These are phyloP conservation scores for Citrus unshiu DNA, from an alignment of 345 rosid species.

Conservation along the genomic window DNA sequence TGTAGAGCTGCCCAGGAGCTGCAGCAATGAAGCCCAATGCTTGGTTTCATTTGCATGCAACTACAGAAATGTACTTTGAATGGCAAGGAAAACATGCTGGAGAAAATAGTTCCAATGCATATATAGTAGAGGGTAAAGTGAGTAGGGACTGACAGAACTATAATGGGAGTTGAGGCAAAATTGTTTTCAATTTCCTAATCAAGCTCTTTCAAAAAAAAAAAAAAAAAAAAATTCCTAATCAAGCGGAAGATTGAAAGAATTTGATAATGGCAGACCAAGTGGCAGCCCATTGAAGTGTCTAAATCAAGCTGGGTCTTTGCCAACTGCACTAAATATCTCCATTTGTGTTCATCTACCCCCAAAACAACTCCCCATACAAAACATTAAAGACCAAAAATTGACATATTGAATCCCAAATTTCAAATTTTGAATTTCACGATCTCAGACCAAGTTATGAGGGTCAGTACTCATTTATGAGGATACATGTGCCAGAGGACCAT, in stretches of 20 bases:
- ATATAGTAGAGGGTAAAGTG: background rate
- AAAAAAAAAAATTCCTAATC: too few relatives aligned
- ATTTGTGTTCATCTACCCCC: constrained; percentile 28
- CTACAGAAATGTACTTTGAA: background rate
- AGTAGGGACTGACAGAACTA: background rate
- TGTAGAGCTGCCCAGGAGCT: background rate
- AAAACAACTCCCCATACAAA: constrained; percentile 25
- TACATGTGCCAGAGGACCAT: constrained; percentile 40
- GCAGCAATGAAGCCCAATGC: background rate
- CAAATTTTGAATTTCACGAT: constrained; percentile 18
- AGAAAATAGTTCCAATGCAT: background rate
- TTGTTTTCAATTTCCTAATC: background rate
- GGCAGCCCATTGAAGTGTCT: constrained; percentile 36
- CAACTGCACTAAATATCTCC: constrained; percentile 25
- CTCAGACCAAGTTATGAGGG: constrained; percentile 4
- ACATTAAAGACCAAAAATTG: constrained; percentile 23
- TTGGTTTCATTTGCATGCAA: background rate
- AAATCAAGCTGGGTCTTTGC: constrained; percentile 25
- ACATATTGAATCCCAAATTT: constrained; percentile 18
- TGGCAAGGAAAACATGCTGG: background rate
- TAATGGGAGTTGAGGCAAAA: background rate
- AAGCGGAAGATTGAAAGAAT: constrained; percentile 5
- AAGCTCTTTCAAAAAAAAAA: background rate
- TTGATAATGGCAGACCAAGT: constrained; percentile 10
- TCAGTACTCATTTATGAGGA: constrained; percentile 35